Percentiles rank a stretch among this genome's conserved stretches.
Evolutionary conservation across 805 yeast genomes (phyloP).

Genomic region (Saturnispora sanitii): DNA sequence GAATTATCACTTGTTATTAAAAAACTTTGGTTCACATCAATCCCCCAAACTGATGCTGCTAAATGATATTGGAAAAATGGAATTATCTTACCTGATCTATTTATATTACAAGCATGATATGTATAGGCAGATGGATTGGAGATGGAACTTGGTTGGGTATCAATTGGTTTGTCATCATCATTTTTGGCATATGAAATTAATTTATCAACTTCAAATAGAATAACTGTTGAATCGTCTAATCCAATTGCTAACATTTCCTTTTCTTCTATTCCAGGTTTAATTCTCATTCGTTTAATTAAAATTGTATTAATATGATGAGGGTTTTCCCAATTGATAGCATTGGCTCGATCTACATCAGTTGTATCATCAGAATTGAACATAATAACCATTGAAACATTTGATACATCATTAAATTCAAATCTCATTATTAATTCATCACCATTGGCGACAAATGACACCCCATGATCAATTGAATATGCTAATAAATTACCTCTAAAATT

Average conservation of each 20-base stretch:
- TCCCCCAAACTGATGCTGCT: conserved; percentile 42
- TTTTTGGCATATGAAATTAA: conserved; percentile 17
- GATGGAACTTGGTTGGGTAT: neutral
- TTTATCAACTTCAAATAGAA: conserved; percentile 28
- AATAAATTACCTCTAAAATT: conserved; percentile 16
- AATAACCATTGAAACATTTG: too few species aligned
- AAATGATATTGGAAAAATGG: conserved; percentile 3
- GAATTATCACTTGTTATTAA: conserved; percentile 48
- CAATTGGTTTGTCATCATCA: conserved; percentile 2
- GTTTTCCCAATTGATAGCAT: conserved; percentile 2
- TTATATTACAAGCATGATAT: too few species aligned
- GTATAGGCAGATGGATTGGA: conserved; percentile 1
- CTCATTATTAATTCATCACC: conserved; percentile 7
- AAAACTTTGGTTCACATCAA: conserved; percentile 35
- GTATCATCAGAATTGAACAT: conserved; percentile 1
- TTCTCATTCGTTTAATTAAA: neutral
- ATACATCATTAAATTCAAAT: conserved; percentile 13
- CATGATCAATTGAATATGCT: conserved; percentile 11
- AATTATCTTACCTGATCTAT: neutral
- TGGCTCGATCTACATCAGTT: neutral
- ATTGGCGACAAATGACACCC: conserved; percentile 8
- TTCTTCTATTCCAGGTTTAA: conserved; percentile 2
- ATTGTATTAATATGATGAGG: conserved; percentile 8
- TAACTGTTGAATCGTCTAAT: conserved; percentile 44
- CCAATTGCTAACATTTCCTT: conserved; percentile 39